Evolutionary conservation across 495 filamentous ascomycete species (phyloP).

Genomic region (Neurospora sp.): DNA sequence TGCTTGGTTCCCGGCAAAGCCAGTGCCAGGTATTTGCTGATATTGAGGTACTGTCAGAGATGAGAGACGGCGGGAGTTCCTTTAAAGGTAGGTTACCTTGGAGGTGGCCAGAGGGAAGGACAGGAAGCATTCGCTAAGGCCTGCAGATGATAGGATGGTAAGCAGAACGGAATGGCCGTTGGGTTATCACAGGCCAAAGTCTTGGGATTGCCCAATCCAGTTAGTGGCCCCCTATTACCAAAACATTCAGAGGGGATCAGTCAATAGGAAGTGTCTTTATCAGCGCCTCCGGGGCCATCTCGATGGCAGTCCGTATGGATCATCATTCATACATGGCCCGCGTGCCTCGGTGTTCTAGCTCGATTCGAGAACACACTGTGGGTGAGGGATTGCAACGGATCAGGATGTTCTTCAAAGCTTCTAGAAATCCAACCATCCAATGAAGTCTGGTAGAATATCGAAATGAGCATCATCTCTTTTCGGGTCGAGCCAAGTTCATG

Average conservation of each 20-base stretch:
- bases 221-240: background rate
- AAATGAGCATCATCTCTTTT: constrained; percentile 19
- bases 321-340: background rate
- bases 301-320: background rate
- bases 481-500: constrained; percentile 17
- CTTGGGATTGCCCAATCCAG: background rate
- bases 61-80: background rate
- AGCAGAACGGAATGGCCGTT: background rate
- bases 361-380: background rate
- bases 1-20: background rate
- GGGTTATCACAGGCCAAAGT: background rate
- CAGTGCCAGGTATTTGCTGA: background rate
- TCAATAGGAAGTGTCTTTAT: background rate
- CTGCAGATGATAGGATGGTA: background rate
- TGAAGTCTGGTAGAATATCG: background rate
- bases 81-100: background rate
- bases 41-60: background rate
- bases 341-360: background rate
- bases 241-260: background rate
- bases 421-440: background rate
- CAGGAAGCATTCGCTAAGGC: background rate
- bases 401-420: background rate
- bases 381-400: background rate
- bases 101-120: background rate
- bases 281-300: background rate